Evolutionary conservation across 805 yeast genomes (phyloP).

Genomic region (Nadsonia fulvescens): DNA sequence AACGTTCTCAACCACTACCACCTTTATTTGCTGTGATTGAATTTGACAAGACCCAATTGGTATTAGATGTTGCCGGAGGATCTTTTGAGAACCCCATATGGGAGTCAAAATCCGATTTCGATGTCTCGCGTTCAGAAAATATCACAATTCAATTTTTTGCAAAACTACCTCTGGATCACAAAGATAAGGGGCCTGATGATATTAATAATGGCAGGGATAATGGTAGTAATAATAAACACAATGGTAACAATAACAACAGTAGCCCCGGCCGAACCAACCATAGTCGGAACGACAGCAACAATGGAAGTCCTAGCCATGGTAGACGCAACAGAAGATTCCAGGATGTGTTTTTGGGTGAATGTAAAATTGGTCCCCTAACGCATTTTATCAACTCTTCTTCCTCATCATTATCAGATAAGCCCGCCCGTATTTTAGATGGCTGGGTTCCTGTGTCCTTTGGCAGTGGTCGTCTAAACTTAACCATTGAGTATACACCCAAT

Average conservation of each 20-base stretch:
- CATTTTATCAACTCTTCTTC: no score
- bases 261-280: no score
- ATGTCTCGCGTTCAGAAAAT: slow-evolving; percentile 53
- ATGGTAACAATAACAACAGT: no score
- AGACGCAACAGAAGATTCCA: no score
- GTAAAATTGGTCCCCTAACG: slow-evolving; percentile 35
- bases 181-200: no score
- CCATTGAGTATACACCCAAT: slow-evolving; percentile 54
- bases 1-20: no score
- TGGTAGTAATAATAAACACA: no score
- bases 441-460: slow-evolving; percentile 14
- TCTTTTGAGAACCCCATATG: slow-evolving; percentile 62
- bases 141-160: slow-evolving; percentile 65
- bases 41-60: slow-evolving; percentile 84
- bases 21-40: slow-evolving; percentile 77
- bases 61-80: slow-evolving; percentile 75
- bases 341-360: slow-evolving; percentile 66
- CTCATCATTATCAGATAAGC: slow-evolving; percentile 2
- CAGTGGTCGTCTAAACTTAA: slow-evolving; percentile 24
- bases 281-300: no score
- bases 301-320: no score
- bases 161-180: no score
- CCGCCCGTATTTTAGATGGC: slow-evolving; percentile 8
- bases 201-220: no score
- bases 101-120: slow-evolving; percentile 82